A percentile compares a stretch with the other conserved stretches of the same genome.
phyloP scores from a whole-genome alignment of 257 asterid genomes.

The Petunia secreta region DNA sequence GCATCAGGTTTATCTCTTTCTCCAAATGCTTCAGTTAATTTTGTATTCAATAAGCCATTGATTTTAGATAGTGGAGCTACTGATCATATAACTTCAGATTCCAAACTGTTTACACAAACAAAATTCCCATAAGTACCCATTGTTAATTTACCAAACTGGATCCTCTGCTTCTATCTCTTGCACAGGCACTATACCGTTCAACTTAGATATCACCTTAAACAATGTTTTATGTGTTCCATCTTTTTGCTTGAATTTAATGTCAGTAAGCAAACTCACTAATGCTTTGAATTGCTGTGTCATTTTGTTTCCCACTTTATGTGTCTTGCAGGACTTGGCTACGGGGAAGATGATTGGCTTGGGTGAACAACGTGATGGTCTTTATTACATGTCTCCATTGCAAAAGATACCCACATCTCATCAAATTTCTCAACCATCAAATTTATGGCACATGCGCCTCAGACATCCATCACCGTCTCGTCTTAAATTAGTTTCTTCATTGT shows the following conservation, averaged over 20 bases:
- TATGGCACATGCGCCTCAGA: constrained; percentile 8
- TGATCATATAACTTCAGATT: constrained; percentile 19
- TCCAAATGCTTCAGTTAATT: not conserved
- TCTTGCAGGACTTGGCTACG: constrained; percentile 20
- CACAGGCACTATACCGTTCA: not conserved
- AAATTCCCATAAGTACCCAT: not conserved
- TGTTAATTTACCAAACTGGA: not conserved
- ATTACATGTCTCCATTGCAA: not conserved
- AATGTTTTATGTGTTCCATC: constrained; percentile 23
- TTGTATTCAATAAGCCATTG: not conserved
- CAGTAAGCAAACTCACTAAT: constrained; percentile 2
- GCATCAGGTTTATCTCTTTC: not conserved
- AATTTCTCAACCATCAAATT: not conserved
- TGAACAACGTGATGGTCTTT: constrained; percentile 15
- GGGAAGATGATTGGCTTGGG: constrained; percentile 35
- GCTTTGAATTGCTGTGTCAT: constrained; percentile 13
- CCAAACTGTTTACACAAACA: not conserved
- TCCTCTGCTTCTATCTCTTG: not conserved
- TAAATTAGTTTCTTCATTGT: not conserved
- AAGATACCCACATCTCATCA: not conserved
- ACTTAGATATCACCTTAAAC: not conserved
- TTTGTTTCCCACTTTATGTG: constrained; percentile 3
- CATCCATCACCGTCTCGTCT: not conserved
- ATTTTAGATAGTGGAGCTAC: constrained; percentile 23
- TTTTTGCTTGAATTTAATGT: constrained; percentile 20